Conservation (phyloP, 345 rosid species). For the Murraya koenigii region DNA sequence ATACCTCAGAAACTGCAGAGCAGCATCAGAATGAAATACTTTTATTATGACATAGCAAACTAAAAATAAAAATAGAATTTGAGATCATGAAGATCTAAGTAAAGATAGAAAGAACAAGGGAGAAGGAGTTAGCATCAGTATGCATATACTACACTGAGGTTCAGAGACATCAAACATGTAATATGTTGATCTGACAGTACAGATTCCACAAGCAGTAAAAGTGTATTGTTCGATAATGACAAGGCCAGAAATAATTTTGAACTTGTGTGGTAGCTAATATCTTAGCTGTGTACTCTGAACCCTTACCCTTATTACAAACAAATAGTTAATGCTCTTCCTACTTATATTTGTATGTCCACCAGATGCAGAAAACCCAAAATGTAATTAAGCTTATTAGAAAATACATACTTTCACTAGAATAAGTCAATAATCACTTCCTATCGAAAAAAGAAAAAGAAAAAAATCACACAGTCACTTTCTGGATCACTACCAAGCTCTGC, state of each 20-base stretch:
- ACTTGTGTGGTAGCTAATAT: not conserved
- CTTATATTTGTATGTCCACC: not conserved
- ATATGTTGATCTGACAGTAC: not conserved
- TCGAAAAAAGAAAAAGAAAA: not conserved
- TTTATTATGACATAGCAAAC: not conserved
- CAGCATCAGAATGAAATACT: slow-evolving; percentile 22
- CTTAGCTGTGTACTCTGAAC: not conserved
- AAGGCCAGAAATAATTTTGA: not conserved
- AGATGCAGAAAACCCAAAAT: not conserved
- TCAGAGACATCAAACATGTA: not conserved
- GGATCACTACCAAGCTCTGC: not conserved
- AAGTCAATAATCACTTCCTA: not conserved
- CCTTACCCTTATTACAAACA: not conserved
- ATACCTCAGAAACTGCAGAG: slow-evolving; percentile 70
- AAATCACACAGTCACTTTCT: not conserved
- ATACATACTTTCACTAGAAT: not conserved
- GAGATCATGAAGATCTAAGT: not conserved
- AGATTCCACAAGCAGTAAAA: not conserved
- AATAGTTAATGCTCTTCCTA: not conserved
- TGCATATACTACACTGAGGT: not conserved
- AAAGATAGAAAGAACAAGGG: not conserved
- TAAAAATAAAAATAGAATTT: not conserved
- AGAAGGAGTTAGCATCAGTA: not conserved
- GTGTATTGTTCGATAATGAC: not conserved
- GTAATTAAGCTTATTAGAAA: not conserved